Conservation (phyloP, 257 asterid genomes). For the Henckelia pumila region DNA sequence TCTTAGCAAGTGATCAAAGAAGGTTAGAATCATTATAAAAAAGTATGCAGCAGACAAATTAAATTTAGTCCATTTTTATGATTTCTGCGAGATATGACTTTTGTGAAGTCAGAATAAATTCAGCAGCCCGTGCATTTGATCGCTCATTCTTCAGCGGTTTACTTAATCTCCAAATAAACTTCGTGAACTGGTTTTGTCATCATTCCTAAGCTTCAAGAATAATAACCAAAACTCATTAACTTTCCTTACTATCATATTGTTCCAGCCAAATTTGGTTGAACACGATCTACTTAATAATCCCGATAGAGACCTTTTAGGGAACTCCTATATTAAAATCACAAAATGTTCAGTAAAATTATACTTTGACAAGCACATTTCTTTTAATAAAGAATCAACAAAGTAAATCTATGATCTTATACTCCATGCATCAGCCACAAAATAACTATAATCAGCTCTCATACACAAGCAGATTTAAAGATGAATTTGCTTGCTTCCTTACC, state of each 20-base stretch:
- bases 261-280: slow-evolving; percentile 16
- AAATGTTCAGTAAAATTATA: slow-evolving; percentile 9
- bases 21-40: slow-evolving; percentile 7
- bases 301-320: slow-evolving; percentile 2
- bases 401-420: not conserved
- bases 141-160: not conserved
- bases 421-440: slow-evolving; percentile 1
- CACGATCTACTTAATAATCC: slow-evolving; percentile 13
- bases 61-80: not conserved
- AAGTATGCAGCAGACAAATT: slow-evolving; percentile 1
- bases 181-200: no score
- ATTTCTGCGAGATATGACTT: slow-evolving; percentile 7
- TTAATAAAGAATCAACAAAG: slow-evolving; percentile 9
- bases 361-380: slow-evolving; percentile 8
- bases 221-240: not conserved
- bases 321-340: not conserved
- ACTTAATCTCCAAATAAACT: not conserved
- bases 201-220: no score
- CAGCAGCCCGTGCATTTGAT: not conserved
- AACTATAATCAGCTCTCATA: slow-evolving; percentile 5
- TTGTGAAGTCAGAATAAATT: slow-evolving; percentile 14
- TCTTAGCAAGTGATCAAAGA: slow-evolving; percentile 12
- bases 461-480: slow-evolving; percentile 22
- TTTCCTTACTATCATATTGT: slow-evolving; percentile 11
- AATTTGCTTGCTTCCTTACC: slow-evolving; percentile 38